phyloP scores from a whole-genome alignment of 2,329 filamentous ascomycete species.

The Apiospora rasikravindrae region DNA sequence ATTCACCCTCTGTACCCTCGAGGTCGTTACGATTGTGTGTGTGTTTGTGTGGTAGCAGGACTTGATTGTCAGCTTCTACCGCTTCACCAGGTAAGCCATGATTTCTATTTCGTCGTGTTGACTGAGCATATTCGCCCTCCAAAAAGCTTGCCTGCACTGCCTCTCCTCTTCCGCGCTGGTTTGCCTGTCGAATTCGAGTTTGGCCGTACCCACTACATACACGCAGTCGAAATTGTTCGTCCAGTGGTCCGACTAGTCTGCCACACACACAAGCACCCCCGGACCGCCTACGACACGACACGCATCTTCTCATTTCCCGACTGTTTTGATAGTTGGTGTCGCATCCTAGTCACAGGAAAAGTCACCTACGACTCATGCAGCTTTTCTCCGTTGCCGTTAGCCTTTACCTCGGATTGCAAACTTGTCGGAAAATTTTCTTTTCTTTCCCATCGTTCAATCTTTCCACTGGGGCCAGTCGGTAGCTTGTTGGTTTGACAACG shows the following conservation, averaged over 20 bases:
- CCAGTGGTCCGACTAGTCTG: slow-evolving; percentile 4
- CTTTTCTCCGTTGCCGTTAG: slow-evolving; percentile 1
- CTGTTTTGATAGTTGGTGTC: slow-evolving; percentile 23
- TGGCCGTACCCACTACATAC: not conserved
- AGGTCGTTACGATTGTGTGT: slow-evolving; percentile 7
- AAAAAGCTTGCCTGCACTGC: slow-evolving; percentile 5
- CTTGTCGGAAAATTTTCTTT: slow-evolving; percentile 10
- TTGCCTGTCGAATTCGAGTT: slow-evolving; percentile 13
- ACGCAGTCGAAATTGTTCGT: slow-evolving; percentile 16
- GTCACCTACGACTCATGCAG: slow-evolving; percentile 18
- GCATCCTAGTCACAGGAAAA: slow-evolving; percentile 23
- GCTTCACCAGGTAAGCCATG: slow-evolving; percentile 6
- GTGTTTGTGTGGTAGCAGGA: slow-evolving; percentile 15
- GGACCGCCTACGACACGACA: slow-evolving; percentile 18
- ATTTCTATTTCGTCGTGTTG: not conserved
- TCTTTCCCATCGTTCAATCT: not conserved
- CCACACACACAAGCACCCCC: slow-evolving; percentile 10
- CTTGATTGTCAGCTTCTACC: slow-evolving; percentile 13
- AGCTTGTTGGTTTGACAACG: slow-evolving; percentile 14
- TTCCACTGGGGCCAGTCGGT: not conserved
- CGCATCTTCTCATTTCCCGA: slow-evolving; percentile 20
- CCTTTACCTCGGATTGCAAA: slow-evolving; percentile 15
- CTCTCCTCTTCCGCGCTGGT: not conserved
- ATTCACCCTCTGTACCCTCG: not conserved
- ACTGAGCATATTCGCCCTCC: not conserved